Evolutionary conservation across 306 rosid genomes (phyloP).

Genomic region (Sicyos edulis): DNA sequence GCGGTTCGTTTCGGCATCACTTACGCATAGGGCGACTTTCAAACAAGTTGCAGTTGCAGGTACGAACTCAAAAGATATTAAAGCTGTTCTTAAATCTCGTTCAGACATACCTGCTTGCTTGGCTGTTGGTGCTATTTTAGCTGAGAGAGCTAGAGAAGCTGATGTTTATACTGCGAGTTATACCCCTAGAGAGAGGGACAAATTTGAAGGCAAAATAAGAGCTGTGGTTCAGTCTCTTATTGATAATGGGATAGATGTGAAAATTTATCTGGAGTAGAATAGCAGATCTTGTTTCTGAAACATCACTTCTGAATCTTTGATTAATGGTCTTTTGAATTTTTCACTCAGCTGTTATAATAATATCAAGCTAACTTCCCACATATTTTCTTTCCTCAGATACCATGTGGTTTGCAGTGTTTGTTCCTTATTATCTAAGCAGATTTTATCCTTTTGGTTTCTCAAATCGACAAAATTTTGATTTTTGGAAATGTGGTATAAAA

Average conservation of each 20-base stretch:
- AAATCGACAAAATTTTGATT: neutral
- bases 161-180: slow-evolving; percentile 77
- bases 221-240: slow-evolving; percentile 94
- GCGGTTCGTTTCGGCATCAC: slow-evolving; percentile 82
- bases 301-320: neutral
- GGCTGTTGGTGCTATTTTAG: slow-evolving; percentile 65
- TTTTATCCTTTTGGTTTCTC: neutral
- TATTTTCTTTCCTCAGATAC: no score
- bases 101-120: slow-evolving; percentile 91
- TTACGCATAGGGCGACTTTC: slow-evolving; percentile 84
- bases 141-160: slow-evolving; percentile 89
- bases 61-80: slow-evolving; percentile 92
- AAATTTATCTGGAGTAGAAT: slow-evolving; percentile 68
- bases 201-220: slow-evolving; percentile 91
- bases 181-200: slow-evolving; percentile 89
- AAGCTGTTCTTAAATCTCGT: slow-evolving; percentile 74
- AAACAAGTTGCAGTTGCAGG: slow-evolving; percentile 97
- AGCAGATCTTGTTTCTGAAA: neutral
- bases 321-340: neutral
- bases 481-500: no score
- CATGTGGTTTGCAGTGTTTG: neutral
- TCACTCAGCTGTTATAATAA: neutral
- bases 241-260: slow-evolving; percentile 85
- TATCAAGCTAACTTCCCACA: neutral
- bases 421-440: neutral